A percentile compares a stretch with the other conserved stretches of the same genome.
These are phyloP conservation scores for Begonia masoniana DNA, from an alignment of 306 rosid genomes.

Conservation along the genomic window DNA sequence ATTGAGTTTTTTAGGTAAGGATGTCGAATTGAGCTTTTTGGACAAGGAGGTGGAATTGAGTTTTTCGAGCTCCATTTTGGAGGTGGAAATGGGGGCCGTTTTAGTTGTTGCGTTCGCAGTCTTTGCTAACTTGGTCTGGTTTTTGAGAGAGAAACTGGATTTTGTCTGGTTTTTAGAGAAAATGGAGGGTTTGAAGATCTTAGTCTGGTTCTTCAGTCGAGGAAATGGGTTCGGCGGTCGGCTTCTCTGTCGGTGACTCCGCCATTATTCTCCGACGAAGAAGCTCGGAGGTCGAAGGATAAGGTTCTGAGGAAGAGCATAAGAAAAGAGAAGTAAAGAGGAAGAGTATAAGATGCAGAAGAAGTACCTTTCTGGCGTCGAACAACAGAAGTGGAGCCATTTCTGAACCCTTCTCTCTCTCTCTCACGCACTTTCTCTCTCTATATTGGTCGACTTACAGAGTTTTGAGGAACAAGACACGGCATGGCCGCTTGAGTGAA, in stretches of 20 bases:
- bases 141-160: conserved; percentile 8
- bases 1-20: conserved; percentile 33
- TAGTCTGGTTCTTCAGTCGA: conserved; percentile 43
- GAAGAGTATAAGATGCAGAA: conserved; percentile 19
- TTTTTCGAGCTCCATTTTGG: conserved; percentile 33
- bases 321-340: conserved; percentile 16
- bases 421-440: too few relatives aligned
- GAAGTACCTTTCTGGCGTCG: conserved; percentile 23
- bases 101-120: conserved; percentile 12
- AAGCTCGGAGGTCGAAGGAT: conserved; percentile 12
- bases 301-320: conserved; percentile 27
- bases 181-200: conserved; percentile 25
- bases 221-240: conserved; percentile 9
- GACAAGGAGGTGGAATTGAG: conserved; percentile 27
- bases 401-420: conserved; percentile 1
- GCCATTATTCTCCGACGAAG: conserved; percentile 28
- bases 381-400: conserved; percentile 50
- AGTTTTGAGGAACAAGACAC: too few relatives aligned
- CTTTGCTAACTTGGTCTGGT: conserved; percentile 16
- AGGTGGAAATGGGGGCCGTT: not conserved
- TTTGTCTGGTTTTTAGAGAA: conserved; percentile 54
- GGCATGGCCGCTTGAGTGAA: too few relatives aligned
- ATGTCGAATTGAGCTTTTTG: conserved; percentile 45
- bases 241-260: conserved; percentile 10
- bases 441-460: too few relatives aligned